Evolutionary conservation across 129 eudicot species (phyloP).

Genomic region (Sambucus nigra): DNA sequence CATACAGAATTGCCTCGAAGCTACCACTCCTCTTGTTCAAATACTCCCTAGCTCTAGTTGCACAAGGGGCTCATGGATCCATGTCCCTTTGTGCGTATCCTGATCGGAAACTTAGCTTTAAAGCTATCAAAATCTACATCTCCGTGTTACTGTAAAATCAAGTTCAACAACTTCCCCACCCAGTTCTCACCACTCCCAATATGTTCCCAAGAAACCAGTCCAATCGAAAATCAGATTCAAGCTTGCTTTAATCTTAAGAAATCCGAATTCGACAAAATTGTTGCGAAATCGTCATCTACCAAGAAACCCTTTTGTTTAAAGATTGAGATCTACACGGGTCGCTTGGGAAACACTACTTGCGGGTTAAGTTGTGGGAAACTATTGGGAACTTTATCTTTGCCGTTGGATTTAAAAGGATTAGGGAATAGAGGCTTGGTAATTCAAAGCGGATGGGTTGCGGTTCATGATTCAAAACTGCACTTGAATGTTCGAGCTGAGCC

Average conservation of each 20-base stretch:
- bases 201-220: constrained; percentile 20
- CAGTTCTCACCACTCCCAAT: constrained; percentile 34
- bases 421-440: constrained; percentile 26
- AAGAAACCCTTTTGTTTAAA: constrained; percentile 12
- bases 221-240: constrained; percentile 31
- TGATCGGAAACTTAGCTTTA: constrained; percentile 36
- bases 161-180: constrained; percentile 39
- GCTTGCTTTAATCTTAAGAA: constrained; percentile 46
- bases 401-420: constrained; percentile 30
- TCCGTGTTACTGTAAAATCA: constrained; percentile 48
- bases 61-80: constrained; percentile 56
- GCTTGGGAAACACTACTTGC: constrained; percentile 19
- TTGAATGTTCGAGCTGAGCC: constrained; percentile 58
- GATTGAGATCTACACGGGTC: constrained; percentile 32
- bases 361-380: constrained; percentile 48
- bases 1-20: background rate
- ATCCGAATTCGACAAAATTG: constrained; percentile 36
- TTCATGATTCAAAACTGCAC: constrained; percentile 34
- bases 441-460: constrained; percentile 60
- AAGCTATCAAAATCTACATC: constrained; percentile 10
- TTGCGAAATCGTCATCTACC: constrained; percentile 13
- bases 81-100: constrained; percentile 56
- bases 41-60: background rate
- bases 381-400: constrained; percentile 34
- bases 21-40: constrained; percentile 1